Evolutionary conservation across 305 asterid genomes (phyloP).

Genomic region (Stenogyne calaminthoides): DNA sequence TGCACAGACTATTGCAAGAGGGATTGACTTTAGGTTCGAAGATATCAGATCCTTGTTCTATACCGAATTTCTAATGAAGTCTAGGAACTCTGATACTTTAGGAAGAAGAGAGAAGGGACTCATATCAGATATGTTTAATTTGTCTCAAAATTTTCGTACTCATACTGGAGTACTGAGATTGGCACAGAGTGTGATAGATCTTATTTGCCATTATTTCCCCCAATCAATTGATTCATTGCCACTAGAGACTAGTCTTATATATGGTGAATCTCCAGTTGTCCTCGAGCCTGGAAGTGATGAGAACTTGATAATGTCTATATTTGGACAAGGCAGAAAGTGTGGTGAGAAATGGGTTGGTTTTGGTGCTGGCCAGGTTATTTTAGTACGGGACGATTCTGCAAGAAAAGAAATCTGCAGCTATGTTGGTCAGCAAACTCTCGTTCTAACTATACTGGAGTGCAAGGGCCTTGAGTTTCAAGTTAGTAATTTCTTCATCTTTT

Average conservation of each 20-base stretch:
- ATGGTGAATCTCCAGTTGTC: too few species aligned
- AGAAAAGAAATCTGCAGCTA: slow-evolving; percentile 44
- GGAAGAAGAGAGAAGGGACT: slow-evolving; percentile 50
- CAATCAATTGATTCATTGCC: too few species aligned
- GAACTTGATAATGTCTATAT: too few species aligned
- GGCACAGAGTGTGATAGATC: too few species aligned
- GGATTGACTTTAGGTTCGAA: slow-evolving; percentile 71
- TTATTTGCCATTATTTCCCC: too few species aligned
- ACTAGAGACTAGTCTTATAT: too few species aligned
- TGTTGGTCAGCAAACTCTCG: slow-evolving; percentile 60
- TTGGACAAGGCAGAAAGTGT: too few species aligned
- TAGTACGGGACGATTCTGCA: slow-evolving; percentile 61
- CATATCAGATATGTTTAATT: slow-evolving; percentile 47
- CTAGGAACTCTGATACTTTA: slow-evolving; percentile 25
- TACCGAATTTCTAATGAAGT: slow-evolving; percentile 49
- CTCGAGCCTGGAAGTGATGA: too few species aligned
- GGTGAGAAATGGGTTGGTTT: too few species aligned
- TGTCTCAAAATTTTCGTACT: slow-evolving; percentile 67
- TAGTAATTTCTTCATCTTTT: neutral
- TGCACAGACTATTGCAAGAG: slow-evolving; percentile 76
- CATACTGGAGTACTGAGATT: too few species aligned
- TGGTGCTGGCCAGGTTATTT: slow-evolving; percentile 67
- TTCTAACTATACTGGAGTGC: slow-evolving; percentile 71
- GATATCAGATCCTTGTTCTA: slow-evolving; percentile 68
- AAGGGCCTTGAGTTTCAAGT: slow-evolving; percentile 86